phyloP scores from a whole-genome alignment of 257 asterid genomes.

The Haberlea rhodopensis region DNA sequence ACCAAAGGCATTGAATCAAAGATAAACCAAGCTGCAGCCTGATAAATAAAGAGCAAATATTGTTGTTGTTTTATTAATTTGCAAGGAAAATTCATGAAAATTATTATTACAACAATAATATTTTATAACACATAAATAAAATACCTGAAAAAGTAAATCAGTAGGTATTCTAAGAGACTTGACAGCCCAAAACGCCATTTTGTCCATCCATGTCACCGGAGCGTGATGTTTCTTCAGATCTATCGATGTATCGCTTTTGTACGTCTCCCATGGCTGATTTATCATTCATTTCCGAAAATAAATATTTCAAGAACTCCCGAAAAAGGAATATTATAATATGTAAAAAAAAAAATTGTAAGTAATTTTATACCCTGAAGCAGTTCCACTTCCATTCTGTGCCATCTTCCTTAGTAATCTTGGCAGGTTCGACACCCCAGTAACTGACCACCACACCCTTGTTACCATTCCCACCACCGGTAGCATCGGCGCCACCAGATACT shows the following conservation, averaged over 20 bases:
- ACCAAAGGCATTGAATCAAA: too few relatives aligned
- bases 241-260: slow-evolving; percentile 52
- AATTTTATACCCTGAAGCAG: slow-evolving; percentile 69
- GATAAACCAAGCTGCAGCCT: too few relatives aligned
- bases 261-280: slow-evolving; percentile 47
- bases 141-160: slow-evolving; percentile 78
- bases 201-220: slow-evolving; percentile 70
- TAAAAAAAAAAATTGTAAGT: too few relatives aligned
- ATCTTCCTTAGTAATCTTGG: slow-evolving; percentile 54
- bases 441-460: slow-evolving; percentile 40
- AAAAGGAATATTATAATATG: neutral
- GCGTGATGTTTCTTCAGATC: slow-evolving; percentile 70
- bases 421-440: slow-evolving; percentile 70
- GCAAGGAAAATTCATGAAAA: too few relatives aligned
- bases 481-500: slow-evolving; percentile 22
- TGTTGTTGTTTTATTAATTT: too few relatives aligned
- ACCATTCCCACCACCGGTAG: slow-evolving; percentile 18
- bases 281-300: slow-evolving; percentile 3
- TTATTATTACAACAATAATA: too few relatives aligned
- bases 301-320: too few relatives aligned
- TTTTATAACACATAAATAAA: too few relatives aligned
- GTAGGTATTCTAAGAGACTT: slow-evolving; percentile 69
- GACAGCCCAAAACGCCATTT: slow-evolving; percentile 64
- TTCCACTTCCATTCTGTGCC: slow-evolving; percentile 79
- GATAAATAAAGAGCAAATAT: too few relatives aligned